phyloP scores from a whole-genome alignment of 1,284 basidiomycete genomes.

The Ustilago hordei region DNA sequence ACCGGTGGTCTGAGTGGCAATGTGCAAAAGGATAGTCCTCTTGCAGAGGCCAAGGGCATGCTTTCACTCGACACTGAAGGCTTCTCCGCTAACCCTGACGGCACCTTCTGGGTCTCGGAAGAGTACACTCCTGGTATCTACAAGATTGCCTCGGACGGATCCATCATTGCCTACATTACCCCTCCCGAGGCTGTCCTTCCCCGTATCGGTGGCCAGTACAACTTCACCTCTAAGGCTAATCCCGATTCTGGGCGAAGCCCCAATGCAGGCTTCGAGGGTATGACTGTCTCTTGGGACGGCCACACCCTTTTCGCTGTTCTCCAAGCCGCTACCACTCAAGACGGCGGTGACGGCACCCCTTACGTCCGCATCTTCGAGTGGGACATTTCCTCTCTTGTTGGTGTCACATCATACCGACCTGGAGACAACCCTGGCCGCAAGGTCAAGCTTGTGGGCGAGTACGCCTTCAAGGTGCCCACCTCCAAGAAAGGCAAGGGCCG shows the following conservation, averaged over 20 bases:
- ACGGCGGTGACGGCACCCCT: constrained; percentile 70
- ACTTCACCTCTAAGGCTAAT: constrained; percentile 74
- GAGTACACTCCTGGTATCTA: constrained; percentile 81
- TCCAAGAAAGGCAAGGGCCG: constrained; percentile 74
- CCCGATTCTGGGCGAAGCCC: constrained; percentile 71
- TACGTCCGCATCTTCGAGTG: constrained; percentile 42
- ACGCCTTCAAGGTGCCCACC: constrained; percentile 76
- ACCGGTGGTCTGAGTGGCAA: constrained; percentile 60
- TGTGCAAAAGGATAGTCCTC: constrained; percentile 56
- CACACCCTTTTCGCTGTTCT: constrained; percentile 76
- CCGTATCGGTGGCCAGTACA: constrained; percentile 72
- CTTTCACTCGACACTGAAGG: constrained; percentile 77
- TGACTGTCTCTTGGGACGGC: constrained; percentile 74
- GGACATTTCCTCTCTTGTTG: constrained; percentile 37
- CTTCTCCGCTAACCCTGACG: constrained; percentile 75
- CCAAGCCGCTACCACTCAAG: constrained; percentile 77
- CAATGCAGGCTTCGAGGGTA: constrained; percentile 76
- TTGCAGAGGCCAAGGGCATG: constrained; percentile 67
- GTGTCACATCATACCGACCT: constrained; percentile 27
- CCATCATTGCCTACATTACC: constrained; percentile 75
- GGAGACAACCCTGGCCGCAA: constrained; percentile 70
- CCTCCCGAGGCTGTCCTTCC: constrained; percentile 76
- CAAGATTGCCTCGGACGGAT: constrained; percentile 72
- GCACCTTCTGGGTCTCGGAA: constrained; percentile 73
- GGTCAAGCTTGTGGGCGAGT: constrained; percentile 72